Percentiles rank a stretch among this genome's conserved stretches.
phyloP scores from a whole-genome alignment of 495 filamentous ascomycete genomes.

The Aspergillus nanangensis region DNA sequence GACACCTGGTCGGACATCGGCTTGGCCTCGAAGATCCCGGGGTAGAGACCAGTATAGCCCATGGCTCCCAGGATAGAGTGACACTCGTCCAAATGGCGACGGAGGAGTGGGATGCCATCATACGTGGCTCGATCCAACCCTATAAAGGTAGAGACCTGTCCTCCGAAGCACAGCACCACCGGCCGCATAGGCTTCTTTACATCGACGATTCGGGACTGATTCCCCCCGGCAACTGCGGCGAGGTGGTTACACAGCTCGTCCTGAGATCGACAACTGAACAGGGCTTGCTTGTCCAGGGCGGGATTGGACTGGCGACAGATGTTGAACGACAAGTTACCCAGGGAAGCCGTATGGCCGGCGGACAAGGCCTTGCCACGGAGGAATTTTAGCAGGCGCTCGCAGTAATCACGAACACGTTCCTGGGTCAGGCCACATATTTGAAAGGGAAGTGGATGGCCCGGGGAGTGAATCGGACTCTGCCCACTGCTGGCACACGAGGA shows the following conservation, averaged over 20 bases:
- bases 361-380: background rate
- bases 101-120: slow-evolving; percentile 26
- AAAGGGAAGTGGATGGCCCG: slow-evolving; percentile 7
- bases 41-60: slow-evolving; percentile 38
- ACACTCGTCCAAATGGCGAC: slow-evolving; percentile 29
- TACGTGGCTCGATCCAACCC: slow-evolving; percentile 37
- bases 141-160: slow-evolving; percentile 42
- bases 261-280: slow-evolving; percentile 6
- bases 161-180: slow-evolving; percentile 51
- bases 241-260: slow-evolving; percentile 8
- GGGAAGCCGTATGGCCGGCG: background rate
- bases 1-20: slow-evolving; percentile 34
- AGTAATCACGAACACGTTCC: slow-evolving; percentile 8
- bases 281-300: slow-evolving; percentile 4
- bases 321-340: slow-evolving; percentile 13
- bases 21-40: slow-evolving; percentile 40
- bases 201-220: slow-evolving; percentile 1
- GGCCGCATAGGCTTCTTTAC: slow-evolving; percentile 19
- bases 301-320: slow-evolving; percentile 14
- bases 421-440: slow-evolving; percentile 11
- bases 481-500: background rate
- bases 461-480: background rate
- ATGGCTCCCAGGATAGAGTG: slow-evolving; percentile 7
- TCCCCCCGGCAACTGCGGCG: background rate
- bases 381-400: slow-evolving; percentile 2